Evolutionary conservation across 225 moss, liverwort and hornwort species (phyloP).

Genomic region (Physcomitrium patens): DNA sequence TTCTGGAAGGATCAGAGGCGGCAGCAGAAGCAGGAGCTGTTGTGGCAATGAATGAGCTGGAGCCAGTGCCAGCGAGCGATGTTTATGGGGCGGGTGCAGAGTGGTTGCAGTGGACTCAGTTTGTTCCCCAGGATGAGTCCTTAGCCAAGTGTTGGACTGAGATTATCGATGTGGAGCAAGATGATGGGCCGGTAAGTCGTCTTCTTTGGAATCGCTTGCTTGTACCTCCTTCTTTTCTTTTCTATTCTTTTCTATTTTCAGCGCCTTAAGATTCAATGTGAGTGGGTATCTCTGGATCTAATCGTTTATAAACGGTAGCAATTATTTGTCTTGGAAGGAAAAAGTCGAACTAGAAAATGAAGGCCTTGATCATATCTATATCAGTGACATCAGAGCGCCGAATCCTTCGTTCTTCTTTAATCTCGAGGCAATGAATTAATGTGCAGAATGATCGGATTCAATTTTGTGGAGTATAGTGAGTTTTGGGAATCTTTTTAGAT

Average conservation of each 20-base stretch:
- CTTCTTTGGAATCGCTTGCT: background rate
- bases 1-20: slow-evolving; percentile 23
- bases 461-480: background rate
- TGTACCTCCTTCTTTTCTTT: background rate
- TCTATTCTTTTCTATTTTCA: background rate
- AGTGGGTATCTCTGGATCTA: background rate
- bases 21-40: slow-evolving; percentile 18
- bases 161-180: slow-evolving; percentile 51
- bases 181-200: slow-evolving; percentile 30
- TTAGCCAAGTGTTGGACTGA: slow-evolving; percentile 65
- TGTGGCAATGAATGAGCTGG: slow-evolving; percentile 57
- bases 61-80: slow-evolving; percentile 56
- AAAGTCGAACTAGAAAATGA: too few relatives aligned
- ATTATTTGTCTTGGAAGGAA: too few relatives aligned
- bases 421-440: too few relatives aligned
- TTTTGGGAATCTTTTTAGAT: too few relatives aligned
- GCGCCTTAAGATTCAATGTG: too few relatives aligned
- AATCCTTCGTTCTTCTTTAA: too few relatives aligned
- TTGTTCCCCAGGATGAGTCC: slow-evolving; percentile 62
- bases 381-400: too few relatives aligned
- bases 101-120: slow-evolving; percentile 71
- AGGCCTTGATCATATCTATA: too few relatives aligned
- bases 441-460: background rate
- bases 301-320: background rate
- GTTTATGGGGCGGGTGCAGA: slow-evolving; percentile 64